Evolutionary conservation across 805 yeast genomes (phyloP).

Genomic region (Teunomyces aglyptinius): DNA sequence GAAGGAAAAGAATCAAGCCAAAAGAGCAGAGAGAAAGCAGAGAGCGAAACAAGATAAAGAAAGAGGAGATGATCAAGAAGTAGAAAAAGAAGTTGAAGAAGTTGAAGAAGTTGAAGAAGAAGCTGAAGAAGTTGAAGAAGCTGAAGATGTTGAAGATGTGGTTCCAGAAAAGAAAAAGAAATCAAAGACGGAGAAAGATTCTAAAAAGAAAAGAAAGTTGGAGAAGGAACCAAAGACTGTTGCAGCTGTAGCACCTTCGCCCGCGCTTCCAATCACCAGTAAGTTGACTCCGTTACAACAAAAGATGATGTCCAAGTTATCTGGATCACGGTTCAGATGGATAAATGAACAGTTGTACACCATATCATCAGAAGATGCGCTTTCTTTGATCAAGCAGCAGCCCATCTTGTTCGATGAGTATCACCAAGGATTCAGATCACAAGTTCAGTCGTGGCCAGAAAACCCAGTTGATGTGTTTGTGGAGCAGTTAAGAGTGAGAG

Average conservation of each 20-base stretch:
- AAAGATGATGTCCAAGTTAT: constrained; percentile 91
- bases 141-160: neutral
- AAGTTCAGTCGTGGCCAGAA: constrained; percentile 97
- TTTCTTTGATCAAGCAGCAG: constrained; percentile 68
- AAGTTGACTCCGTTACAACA: constrained; percentile 85
- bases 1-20: constrained; percentile 17
- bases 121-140: constrained; percentile 9
- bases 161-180: constrained; percentile 6
- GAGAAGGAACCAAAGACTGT: constrained; percentile 4
- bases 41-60: constrained; percentile 13
- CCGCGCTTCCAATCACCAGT: constrained; percentile 17
- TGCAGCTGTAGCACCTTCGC: constrained; percentile 10
- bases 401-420: constrained; percentile 92
- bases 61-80: constrained; percentile 11
- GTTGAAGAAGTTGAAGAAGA: constrained; percentile 22
- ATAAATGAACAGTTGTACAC: constrained; percentile 97
- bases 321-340: constrained; percentile 97
- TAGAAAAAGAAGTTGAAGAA: constrained; percentile 15
- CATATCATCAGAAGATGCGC: constrained; percentile 72
- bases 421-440: constrained; percentile 92
- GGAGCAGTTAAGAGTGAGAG: constrained; percentile 58
- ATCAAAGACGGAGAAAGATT: constrained; percentile 4
- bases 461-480: constrained; percentile 95
- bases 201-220: constrained; percentile 8
- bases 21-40: constrained; percentile 14